Evolutionary conservation across 257 asterid genomes (phyloP), one percentile per base, ranked within the genome.

Genomic region (Cordia subcordata): DNA sequence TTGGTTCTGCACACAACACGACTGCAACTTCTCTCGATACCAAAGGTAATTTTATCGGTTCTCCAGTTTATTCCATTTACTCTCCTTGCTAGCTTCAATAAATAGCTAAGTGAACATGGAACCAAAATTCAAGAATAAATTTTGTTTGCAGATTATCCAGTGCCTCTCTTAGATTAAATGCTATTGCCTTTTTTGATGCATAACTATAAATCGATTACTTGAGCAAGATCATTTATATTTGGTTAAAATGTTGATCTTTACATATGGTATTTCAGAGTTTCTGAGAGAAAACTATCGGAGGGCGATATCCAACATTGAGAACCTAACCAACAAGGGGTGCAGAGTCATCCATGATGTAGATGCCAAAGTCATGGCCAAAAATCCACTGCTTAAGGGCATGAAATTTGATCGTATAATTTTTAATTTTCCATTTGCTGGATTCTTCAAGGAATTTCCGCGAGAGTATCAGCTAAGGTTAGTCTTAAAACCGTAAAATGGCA

Each of bases 21-120:
- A 13, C 68, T 1, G 77, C 83, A 0, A 78, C 83, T 21, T 78
- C 83, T 49, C 76, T 78, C 1, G 64, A 78, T 64, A 64, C 78
- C 27, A 14, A 13, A 51, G 72, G 79, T 73, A 54, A 13, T 37
- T n/a, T 8, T 11, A 0, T 13, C 27, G 6, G 18, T 37, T 21
- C 12, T 19, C 42, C 13, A 5, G 33, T 53, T 0, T 64, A 9
- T 27, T 27, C 4, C 6, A 27, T 27, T 6, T 27, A 27, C 4
- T 27, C 4, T 27, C 35, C 35, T 27, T 27, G 4, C 35, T 27
- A 27, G 35, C 35, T 27, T 27, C 3, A 6, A 27, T 27, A 27
- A 27, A 27, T 27, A 6, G 6, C 6, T 1, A 3, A 27, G 3
- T 27, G 4, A 27, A 27, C 35, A 6, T 27, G 35, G 3, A 27